Conservation (phyloP, 441 rosid species). For the Geranium incanum region DNA sequence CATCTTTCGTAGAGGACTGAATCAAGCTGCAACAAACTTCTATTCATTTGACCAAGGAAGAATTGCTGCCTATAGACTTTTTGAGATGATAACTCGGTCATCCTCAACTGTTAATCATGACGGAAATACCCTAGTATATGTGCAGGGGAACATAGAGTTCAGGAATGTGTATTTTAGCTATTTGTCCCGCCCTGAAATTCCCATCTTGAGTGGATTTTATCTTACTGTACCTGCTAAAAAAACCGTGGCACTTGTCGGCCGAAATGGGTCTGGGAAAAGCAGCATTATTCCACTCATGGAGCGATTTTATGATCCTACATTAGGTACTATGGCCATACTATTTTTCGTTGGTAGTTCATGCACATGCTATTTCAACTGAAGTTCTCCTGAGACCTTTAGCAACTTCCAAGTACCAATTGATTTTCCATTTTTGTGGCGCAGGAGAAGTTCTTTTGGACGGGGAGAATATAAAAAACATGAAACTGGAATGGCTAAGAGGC, state of each 20-base stretch:
- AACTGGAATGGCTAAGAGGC: slow-evolving; percentile 87
- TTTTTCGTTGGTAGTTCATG: background rate
- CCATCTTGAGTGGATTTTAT: slow-evolving; percentile 92
- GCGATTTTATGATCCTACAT: slow-evolving; percentile 96
- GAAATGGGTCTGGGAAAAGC: slow-evolving; percentile 99
- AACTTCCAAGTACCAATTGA: slow-evolving; percentile 19
- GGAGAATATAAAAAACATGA: slow-evolving; percentile 80
- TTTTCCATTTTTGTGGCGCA: slow-evolving; percentile 34
- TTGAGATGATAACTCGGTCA: slow-evolving; percentile 95
- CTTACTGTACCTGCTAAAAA: slow-evolving; percentile 96
- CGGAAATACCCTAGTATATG: slow-evolving; percentile 47
- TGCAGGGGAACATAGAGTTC: slow-evolving; percentile 93
- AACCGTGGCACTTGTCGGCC: slow-evolving; percentile 94
- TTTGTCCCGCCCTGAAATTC: slow-evolving; percentile 94
- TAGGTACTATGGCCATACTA: slow-evolving; percentile 46
- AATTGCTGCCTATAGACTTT: slow-evolving; percentile 94
- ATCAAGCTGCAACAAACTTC: slow-evolving; percentile 98
- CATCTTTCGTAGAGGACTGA: slow-evolving; percentile 61
- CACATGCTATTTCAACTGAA: background rate
- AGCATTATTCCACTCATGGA: slow-evolving; percentile 97
- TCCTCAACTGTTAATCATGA: slow-evolving; percentile 67
- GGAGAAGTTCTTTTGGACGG: slow-evolving; percentile 99
- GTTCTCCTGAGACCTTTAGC: slow-evolving; percentile 15
- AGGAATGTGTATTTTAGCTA: slow-evolving; percentile 97
- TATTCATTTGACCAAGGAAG: slow-evolving; percentile 98